Evolutionary conservation across 495 filamentous ascomycete genomes (phyloP), one percentile per base, ranked within the genome.

Genomic region (Penicilliopsis zonata): DNA sequence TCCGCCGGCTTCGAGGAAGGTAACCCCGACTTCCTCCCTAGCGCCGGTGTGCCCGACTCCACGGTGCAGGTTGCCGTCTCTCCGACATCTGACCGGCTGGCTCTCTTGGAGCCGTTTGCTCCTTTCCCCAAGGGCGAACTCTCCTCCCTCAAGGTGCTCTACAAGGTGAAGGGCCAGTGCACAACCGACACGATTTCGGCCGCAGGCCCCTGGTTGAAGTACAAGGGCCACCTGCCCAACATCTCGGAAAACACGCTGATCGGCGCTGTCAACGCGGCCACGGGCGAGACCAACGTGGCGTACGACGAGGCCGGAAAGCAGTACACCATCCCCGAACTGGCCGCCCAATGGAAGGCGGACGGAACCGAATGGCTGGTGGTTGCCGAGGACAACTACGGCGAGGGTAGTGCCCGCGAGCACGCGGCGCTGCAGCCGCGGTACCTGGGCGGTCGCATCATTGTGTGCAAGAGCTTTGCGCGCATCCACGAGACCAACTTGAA

Each of bases 401-500:
- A 98, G 55, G 90, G 90, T 5, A 86, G 79, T 23, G 90, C 90
- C 16, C 72, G 90, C 29, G 90, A 98, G 50, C 90, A 98, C 61
- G 90, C 90, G 4, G 90, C 90, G n/a, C 67, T 98, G 30, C 90
- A 98, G 56, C 90, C 90, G 9, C 67, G 90, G 1, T 96, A 90
- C 56, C 75, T 98, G 0, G 90, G 90, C 31, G 85, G 84, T 20
- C 67, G 88, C 10, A 58, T 94, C 44, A 84, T 98, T 28, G 73
- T 96, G 15, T 68, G 79, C 34, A 96, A 96, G 69, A 77, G 69
- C 50, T 96, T 98, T 53, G 90, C 90, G 2, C 71, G 90, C 26
- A 98, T 98, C 56, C 90, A 98, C 62, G 92, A 98, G 69, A 94
- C 90, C 12, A 98, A 98, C 59, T 63, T 98, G 18, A 98, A 98